Percentiles rank a stretch among this genome's conserved stretches.
phyloP scores from a whole-genome alignment of 2,329 filamentous ascomycete species.

The Purpureocillium takamizusanense region DNA sequence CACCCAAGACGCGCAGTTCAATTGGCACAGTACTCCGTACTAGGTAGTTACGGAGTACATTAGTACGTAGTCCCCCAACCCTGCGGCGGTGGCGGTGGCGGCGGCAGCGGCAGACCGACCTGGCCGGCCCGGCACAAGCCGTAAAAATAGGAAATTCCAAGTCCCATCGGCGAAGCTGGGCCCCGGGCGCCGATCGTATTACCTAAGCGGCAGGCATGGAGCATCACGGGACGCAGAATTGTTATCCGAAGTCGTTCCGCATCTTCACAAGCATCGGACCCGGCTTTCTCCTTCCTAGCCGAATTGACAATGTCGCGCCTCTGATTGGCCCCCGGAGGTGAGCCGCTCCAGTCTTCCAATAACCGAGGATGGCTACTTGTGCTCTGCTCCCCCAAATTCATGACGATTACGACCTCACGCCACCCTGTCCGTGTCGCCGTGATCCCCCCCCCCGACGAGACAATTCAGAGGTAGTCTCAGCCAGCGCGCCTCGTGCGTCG shows the following conservation, averaged over 20 bases:
- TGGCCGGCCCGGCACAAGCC: too few species aligned
- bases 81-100: too few species aligned
- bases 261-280: constrained; percentile 8
- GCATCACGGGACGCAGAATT: neutral
- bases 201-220: neutral
- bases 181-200: too few species aligned
- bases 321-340: constrained; percentile 8
- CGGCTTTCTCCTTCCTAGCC: constrained; percentile 18
- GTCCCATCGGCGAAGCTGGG: too few species aligned
- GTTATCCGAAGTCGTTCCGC: constrained; percentile 3
- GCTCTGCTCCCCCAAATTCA: constrained; percentile 2
- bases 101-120: too few species aligned
- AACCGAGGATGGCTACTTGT: constrained; percentile 9
- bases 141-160: too few species aligned
- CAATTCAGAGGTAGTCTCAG: neutral
- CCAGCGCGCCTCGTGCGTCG: neutral
- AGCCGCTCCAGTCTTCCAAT: constrained; percentile 5
- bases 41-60: too few species aligned
- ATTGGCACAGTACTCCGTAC: too few species aligned
- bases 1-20: too few species aligned
- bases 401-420: constrained; percentile 3
- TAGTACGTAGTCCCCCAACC: too few species aligned
- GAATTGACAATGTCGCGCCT: constrained; percentile 18
- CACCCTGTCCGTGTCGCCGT: neutral
- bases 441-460: neutral